Conservation (phyloP, 345 rosid genomes). For the Cardiospermum halicacabum region DNA sequence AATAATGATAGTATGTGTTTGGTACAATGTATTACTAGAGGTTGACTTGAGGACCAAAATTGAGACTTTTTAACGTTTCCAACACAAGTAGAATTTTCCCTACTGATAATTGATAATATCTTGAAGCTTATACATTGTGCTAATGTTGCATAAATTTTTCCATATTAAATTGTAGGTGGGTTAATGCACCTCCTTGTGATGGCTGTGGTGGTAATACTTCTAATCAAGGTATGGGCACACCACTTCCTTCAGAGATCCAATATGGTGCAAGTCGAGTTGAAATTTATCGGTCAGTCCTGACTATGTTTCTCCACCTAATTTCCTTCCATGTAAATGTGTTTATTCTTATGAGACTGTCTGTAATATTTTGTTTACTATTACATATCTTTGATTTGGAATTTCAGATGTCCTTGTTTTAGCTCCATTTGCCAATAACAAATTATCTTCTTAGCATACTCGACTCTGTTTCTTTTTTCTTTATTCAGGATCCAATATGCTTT, state of each 20-base stretch:
- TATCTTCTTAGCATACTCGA: neutral
- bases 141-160: neutral
- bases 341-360: neutral
- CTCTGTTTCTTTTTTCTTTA: neutral
- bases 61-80: neutral
- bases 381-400: neutral
- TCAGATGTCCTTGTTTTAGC: neutral
- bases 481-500: neutral
- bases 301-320: neutral
- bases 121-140: neutral
- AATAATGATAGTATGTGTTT: neutral
- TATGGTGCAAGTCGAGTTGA: conserved; percentile 68
- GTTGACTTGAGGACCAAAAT: neutral
- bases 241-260: conserved; percentile 54
- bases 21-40: neutral
- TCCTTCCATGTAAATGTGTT: conserved; percentile 9
- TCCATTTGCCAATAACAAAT: neutral
- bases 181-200: conserved; percentile 81
- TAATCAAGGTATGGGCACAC: conserved; percentile 56
- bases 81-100: neutral
- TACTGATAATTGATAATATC: neutral
- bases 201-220: conserved; percentile 61
- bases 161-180: conserved; percentile 61
- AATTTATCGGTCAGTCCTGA: conserved; percentile 52
- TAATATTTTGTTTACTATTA: neutral